Evolutionary conservation across 2,329 filamentous ascomycete species (phyloP).

Genomic region (Calcarisporium arbuscula): DNA sequence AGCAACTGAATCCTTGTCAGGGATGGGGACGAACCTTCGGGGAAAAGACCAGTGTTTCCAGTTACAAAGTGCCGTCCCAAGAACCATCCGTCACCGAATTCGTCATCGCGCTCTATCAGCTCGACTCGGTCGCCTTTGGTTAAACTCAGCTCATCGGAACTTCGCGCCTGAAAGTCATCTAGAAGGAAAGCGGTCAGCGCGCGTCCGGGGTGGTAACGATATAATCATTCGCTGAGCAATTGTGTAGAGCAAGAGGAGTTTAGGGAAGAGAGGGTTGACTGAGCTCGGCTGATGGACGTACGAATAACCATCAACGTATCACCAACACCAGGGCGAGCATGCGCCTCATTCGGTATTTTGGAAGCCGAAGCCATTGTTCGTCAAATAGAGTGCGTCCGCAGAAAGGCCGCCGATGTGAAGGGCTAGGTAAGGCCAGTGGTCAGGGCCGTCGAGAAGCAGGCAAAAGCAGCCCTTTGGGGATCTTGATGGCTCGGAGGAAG

Average conservation of each 20-base stretch:
- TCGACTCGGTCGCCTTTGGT: slow-evolving; percentile 79
- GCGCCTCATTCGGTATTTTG: slow-evolving; percentile 27
- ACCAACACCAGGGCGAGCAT: slow-evolving; percentile 51
- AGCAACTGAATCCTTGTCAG: too few species aligned
- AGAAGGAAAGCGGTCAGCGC: slow-evolving; percentile 10
- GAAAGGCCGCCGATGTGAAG: too few species aligned
- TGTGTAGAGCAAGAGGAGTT: too few species aligned
- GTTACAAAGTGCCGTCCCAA: slow-evolving; percentile 68
- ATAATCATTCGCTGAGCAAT: too few species aligned
- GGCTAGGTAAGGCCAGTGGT: too few species aligned
- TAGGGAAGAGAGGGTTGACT: too few species aligned
- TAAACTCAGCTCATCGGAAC: slow-evolving; percentile 86
- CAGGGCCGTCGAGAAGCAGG: too few species aligned
- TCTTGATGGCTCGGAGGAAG: too few species aligned
- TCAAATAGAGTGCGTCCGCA: too few species aligned
- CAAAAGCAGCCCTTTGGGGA: too few species aligned
- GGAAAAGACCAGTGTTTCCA: slow-evolving; percentile 71
- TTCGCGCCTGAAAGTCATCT: slow-evolving; percentile 92
- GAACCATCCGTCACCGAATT: slow-evolving; percentile 86
- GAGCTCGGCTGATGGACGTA: slow-evolving; percentile 37
- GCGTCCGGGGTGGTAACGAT: too few species aligned
- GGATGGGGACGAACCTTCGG: slow-evolving; percentile 58
- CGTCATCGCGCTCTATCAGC: slow-evolving; percentile 77
- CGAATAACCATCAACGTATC: slow-evolving; percentile 66
- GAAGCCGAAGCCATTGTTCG: too few species aligned